Base-by-base conservation (phyloP, 345 rosid species). In the Populus euphratica region DNA sequence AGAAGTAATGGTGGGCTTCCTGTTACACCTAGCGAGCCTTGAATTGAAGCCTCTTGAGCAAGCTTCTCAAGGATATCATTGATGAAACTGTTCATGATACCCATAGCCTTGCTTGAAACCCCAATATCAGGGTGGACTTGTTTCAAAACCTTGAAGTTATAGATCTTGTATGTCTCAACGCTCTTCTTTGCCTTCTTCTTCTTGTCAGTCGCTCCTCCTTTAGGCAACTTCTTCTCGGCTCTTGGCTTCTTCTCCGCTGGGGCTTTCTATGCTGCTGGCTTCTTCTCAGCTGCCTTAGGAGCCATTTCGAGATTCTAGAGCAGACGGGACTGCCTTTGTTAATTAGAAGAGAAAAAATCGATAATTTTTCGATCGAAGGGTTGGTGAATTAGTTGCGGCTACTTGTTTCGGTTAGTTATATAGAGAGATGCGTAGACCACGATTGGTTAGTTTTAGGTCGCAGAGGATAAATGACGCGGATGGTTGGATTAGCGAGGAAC, bases 71-170 rank as follows among this genome's bases (percentile, higher is more conserved):
- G 74, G 64, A 79, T 79, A 33, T 79, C 82, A 23, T 79, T 79
- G 65, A 79, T 79, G 69, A 79, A 79, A 20, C 78, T 73, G 74
- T 79, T 79, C 82, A 79, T 79, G 9, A 79, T 79, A 36, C 82
- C 82, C 82, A 79, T 79, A 2, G 82, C 82, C 39, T 79, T 79
- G 65, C 82, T 79, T 1, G 82, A 79, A 47, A 79, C 69, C 62
- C 82, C 82, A 1, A 79, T 79, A 23, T 79, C 82, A 20, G 82
- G 82, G 14, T 79, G 78, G n/a, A 79, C 82, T 10, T 74, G 82
- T 74, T 79, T 79, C 64, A 79, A 27, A 11, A 79, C 75, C 74
- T 79, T 79, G 78, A 79, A 79, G 41, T 74, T 79, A 70, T 79
- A 79, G 2, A 79, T 79, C 78, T 79, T 74, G 74, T 79, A 79